Percentiles rank a stretch among this genome's conserved stretches.
phyloP scores from a whole-genome alignment of 2,329 filamentous ascomycete species.

The Neurospora crassa region DNA sequence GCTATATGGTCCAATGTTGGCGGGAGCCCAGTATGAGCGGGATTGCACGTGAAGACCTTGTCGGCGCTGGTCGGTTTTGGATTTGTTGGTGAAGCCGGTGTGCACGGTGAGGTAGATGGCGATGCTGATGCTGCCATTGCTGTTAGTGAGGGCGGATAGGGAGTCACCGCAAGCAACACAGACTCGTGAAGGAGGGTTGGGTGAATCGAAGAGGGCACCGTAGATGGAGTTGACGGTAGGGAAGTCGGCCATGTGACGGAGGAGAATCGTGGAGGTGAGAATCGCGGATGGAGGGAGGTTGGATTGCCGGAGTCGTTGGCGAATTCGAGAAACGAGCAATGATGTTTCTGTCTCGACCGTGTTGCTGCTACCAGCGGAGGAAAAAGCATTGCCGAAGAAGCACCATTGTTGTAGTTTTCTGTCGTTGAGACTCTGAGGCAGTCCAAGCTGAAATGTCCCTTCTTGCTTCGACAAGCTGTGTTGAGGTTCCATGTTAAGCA shows the following conservation, averaged over 20 bases:
- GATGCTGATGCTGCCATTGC: conserved; percentile 30
- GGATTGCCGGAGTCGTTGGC: conserved; percentile 26
- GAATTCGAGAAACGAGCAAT: conserved; percentile 38
- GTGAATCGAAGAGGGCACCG: conserved; percentile 59
- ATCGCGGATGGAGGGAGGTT: conserved; percentile 33
- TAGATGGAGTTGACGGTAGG: conserved; percentile 66
- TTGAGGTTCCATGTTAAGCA: not conserved
- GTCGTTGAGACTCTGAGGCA: not conserved
- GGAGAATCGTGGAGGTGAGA: conserved; percentile 53
- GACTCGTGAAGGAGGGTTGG: conserved; percentile 78
- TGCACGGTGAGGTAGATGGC: conserved; percentile 46
- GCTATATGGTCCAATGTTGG: conserved; percentile 95
- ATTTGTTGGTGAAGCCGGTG: conserved; percentile 11
- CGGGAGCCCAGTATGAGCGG: conserved; percentile 92
- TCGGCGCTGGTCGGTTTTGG: conserved; percentile 25
- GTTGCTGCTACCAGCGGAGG: conserved; percentile 1
- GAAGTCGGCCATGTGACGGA: conserved; percentile 76
- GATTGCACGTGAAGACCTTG: conserved; percentile 80
- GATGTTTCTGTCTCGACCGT: conserved; percentile 38
- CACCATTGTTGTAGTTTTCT: conserved; percentile 27
- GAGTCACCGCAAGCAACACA: conserved; percentile 67
- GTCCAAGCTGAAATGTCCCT: not conserved
- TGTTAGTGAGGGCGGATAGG: conserved; percentile 43
- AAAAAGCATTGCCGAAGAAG: conserved; percentile 17
- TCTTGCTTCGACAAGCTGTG: not conserved